Evolutionary conservation across 192 early-diverging fungal genomes (phyloP), one percentile per base, ranked within the genome.

Genomic region (Thamnidium elegans): DNA sequence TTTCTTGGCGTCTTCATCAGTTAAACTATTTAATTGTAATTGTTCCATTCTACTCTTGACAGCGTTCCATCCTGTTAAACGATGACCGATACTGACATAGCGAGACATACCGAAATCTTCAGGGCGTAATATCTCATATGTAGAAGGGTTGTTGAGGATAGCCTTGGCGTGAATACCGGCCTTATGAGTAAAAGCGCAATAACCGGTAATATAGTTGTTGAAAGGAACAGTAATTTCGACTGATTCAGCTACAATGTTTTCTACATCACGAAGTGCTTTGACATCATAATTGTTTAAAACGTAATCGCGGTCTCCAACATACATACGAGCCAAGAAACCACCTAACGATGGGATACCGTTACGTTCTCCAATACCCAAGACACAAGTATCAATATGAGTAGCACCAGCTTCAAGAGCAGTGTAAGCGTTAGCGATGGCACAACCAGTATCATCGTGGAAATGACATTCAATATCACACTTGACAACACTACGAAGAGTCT

Each of bases 131-230:
- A 99, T 97, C 80, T 99, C 96, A 71, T 99, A 99, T 6, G 95
- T 99, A 54, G 87, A 89, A 32, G 96, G 96, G 84, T 99, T 97
- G 85, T 99, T 99, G 60, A 99, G 86, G 72, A 99, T 96, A 55
- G 96, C 96, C 81, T 99, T 99, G 82, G 96, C 96, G 76, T 99
- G 96, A 76, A 97, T 99, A 71, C 96, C 96, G 50, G 96, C 95
- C 87, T 99, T 99, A 84, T 99, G 96, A 7, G 96, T 97, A 77
- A 99, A 97, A 48, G 95, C 95, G 75, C 93, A 96, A 81, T 96
- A 96, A 44, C 96, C 96, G 36, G 96, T 99, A 74, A 99, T 95
- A 79, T 94, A 96, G 87, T 99, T 97, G 87, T 99, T 99, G 86
- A 99, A 99, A 42, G 96, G 96, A 71, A 99, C 93, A 50, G 92